Evolutionary conservation across 345 rosid genomes (phyloP), one percentile per base, ranked within the genome.

Genomic region (Hevea brasiliensis): DNA sequence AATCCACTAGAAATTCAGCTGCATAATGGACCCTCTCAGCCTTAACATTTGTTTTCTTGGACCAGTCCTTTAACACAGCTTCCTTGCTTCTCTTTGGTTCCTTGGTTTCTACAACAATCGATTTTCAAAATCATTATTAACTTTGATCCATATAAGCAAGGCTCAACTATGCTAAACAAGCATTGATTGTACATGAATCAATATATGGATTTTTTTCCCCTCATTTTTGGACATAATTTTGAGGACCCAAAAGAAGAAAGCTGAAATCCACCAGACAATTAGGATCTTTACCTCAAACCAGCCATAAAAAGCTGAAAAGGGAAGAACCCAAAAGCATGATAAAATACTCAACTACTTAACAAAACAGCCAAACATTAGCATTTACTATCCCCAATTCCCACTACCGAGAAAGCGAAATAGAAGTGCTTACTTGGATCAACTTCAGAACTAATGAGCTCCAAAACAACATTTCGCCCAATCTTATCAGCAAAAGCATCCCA

Each of bases 11-110:
- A 79, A 96, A 91, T 68, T 93, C 98, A 40, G 97, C 97, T 15
- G 87, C 83, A 80, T 96, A 96, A 41, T 90, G 96, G 61, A 96
- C 98, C 71, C 84, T 85, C 74, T 96, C 99, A 1, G 91, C 89
- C 76, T 91, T 91, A 7, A 80, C 79, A 72, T 86, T 87, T 55
- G 89, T 72, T 72, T 93, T 93, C 88, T 91, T 83, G 20, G 97
- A 93, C 98, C 99, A 92, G 55, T 90, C 98, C 44, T 79, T 83
- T 26, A 96, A 74, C 60, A 77, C 91, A 44, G 96, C 95, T 48
- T 81, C 86, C 18, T 72, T 87, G 88, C 97, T 96, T 76, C 81
- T 93, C 93, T 86, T 92, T 48, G 96, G 86, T 71, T 66, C 87
- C 69, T 87, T 94, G n/a, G 93, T 89, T 77, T 83, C 98, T 94